Evolutionary conservation across 2,329 filamentous ascomycete species (phyloP).

Genomic region (Knoxdaviesia capensis): DNA sequence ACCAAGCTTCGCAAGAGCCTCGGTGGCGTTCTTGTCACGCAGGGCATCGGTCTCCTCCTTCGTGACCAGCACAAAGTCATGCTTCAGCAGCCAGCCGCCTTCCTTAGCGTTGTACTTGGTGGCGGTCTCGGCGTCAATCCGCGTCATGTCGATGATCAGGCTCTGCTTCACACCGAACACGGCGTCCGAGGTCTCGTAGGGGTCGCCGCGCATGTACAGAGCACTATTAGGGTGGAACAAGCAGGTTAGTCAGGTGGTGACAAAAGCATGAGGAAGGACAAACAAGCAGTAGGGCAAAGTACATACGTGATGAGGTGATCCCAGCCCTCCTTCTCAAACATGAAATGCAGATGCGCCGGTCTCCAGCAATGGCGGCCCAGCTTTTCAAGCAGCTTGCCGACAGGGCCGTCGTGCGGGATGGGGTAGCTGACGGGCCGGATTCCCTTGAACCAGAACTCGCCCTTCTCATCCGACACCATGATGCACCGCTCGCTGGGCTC

Average conservation of each 20-base stretch:
- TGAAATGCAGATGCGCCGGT: constrained; percentile 70
- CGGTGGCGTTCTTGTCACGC: constrained; percentile 40
- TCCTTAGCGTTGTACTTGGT: constrained; percentile 42
- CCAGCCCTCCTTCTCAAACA: constrained; percentile 64
- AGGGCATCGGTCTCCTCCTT: constrained; percentile 47
- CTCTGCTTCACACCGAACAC: constrained; percentile 78
- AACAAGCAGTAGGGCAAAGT: neutral
- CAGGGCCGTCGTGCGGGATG: constrained; percentile 68
- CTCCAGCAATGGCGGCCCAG: constrained; percentile 59
- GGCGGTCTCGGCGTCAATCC: constrained; percentile 30
- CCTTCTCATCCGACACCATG: constrained; percentile 10
- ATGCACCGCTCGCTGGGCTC: constrained; percentile 14
- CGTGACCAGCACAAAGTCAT: constrained; percentile 62
- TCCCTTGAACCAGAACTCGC: constrained; percentile 60
- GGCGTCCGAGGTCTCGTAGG: constrained; percentile 66
- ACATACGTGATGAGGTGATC: constrained; percentile 70
- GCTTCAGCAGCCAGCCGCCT: constrained; percentile 41
- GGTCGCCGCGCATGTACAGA: constrained; percentile 57
- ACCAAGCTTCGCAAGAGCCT: constrained; percentile 47
- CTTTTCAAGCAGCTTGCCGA: constrained; percentile 46
- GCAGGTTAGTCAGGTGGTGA: neutral
- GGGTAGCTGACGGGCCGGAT: constrained; percentile 74
- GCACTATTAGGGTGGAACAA: constrained; percentile 25
- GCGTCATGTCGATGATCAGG: constrained; percentile 43
- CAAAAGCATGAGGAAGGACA: neutral